A percentile compares a stretch with the other conserved stretches of the same genome.
phyloP scores from a whole-genome alignment of 2,329 filamentous ascomycete genomes.

The Pseudohalonectria lignicola region DNA sequence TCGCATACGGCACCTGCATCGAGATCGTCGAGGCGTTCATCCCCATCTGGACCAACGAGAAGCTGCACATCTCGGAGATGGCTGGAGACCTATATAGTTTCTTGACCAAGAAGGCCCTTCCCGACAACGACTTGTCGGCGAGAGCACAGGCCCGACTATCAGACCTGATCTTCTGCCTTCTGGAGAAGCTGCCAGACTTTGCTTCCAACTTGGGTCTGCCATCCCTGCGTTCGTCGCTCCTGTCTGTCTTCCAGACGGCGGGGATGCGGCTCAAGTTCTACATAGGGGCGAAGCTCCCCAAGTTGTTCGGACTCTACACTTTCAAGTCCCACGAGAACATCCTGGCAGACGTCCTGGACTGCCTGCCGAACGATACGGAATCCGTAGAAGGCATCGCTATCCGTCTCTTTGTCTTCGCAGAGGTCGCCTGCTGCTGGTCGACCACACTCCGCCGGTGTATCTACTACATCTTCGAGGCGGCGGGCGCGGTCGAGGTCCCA shows the following conservation, averaged over 20 bases:
- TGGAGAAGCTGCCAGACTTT: constrained; percentile 58
- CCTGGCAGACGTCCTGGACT: constrained; percentile 72
- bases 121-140: constrained; percentile 58
- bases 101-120: constrained; percentile 57
- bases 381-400: constrained; percentile 77
- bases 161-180: constrained; percentile 56
- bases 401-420: constrained; percentile 64
- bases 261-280: constrained; percentile 64
- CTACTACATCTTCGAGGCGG: constrained; percentile 89
- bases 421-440: constrained; percentile 72
- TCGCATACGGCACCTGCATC: constrained; percentile 56
- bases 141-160: constrained; percentile 57
- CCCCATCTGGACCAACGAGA: constrained; percentile 49
- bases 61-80: constrained; percentile 48
- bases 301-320: constrained; percentile 72
- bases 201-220: constrained; percentile 46
- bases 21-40: constrained; percentile 56
- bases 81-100: constrained; percentile 71
- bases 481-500: constrained; percentile 58
- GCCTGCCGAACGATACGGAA: constrained; percentile 61
- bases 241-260: constrained; percentile 58
- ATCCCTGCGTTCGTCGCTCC: constrained; percentile 56
- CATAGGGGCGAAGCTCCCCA: constrained; percentile 57
- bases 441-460: constrained; percentile 78
- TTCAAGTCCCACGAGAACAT: constrained; percentile 74